Percentiles rank a stretch among this genome's conserved stretches.
Evolutionary conservation across 768 basidiomycete genomes (phyloP).

Genomic region (Mycena maculata): DNA sequence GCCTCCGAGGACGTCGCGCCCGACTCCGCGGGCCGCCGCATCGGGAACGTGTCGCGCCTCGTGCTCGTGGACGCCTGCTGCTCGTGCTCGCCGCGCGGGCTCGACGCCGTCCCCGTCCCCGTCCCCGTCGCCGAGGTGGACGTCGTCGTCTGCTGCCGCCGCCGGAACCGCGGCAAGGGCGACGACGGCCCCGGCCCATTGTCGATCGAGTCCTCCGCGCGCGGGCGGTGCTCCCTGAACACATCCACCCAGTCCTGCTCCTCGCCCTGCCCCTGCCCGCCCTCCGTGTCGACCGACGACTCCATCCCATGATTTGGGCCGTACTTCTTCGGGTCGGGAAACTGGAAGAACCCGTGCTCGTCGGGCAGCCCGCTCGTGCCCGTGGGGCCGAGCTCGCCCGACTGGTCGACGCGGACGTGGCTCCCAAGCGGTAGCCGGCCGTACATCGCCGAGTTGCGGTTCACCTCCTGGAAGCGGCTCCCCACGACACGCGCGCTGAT

Average conservation of each 20-base stretch:
- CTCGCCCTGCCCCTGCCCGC: slow-evolving; percentile 50
- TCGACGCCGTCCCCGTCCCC: neutral
- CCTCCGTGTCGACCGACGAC: slow-evolving; percentile 39
- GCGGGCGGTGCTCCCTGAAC: slow-evolving; percentile 27
- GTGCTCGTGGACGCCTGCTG: slow-evolving; percentile 36
- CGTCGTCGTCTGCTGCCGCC: neutral
- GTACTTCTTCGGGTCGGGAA: slow-evolving; percentile 65
- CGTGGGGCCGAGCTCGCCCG: slow-evolving; percentile 59
- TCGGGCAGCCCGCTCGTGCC: slow-evolving; percentile 30
- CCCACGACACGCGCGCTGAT: slow-evolving; percentile 73
- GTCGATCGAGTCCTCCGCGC: slow-evolving; percentile 29
- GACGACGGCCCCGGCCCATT: slow-evolving; percentile 32
- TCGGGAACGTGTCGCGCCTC: slow-evolving; percentile 74
- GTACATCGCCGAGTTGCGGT: slow-evolving; percentile 66
- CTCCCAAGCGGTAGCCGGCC: slow-evolving; percentile 73
- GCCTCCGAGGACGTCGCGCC: slow-evolving; percentile 40
- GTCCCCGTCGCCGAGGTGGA: neutral
- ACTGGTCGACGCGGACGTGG: slow-evolving; percentile 63
- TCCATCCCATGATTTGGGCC: slow-evolving; percentile 64
- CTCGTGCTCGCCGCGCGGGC: slow-evolving; percentile 7
- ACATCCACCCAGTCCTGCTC: slow-evolving; percentile 33
- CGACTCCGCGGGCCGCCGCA: slow-evolving; percentile 48
- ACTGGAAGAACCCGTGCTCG: slow-evolving; percentile 50
- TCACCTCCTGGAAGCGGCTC: slow-evolving; percentile 79
- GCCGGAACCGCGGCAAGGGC: slow-evolving; percentile 20